Evolutionary conservation across 179 eudicot genomes (phyloP), one percentile per base, ranked within the genome.

Genomic region (Camellia oleifera): DNA sequence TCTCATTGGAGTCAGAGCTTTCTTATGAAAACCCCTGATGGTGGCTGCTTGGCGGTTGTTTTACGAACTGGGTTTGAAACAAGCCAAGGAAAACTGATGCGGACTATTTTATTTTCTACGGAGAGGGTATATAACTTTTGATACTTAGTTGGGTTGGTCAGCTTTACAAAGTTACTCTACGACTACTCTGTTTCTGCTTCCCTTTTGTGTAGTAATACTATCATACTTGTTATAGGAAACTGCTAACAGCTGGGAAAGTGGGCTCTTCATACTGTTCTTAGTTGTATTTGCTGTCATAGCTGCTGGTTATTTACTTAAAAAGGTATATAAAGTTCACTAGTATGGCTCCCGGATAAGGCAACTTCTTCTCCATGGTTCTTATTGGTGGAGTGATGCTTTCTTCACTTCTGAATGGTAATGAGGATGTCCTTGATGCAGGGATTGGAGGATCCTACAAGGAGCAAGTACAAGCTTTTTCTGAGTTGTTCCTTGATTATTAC

Each of bases 191-290:
- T 26, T 65, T 56, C 14, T 23, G 2, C 50, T 77, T 46, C 3
- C 72, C 53, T 70, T 52, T 14, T 45, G 45, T 42, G 50, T 75
- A 18, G 14, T 81, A 23, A 82, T 53, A 66, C 44, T 64, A 69
- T 61, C 68, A 57, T 74, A 32, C 40, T 42, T 75, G 64, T 80
- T 63, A 53, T 86, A 97, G 99, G 98, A 94, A 68, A 97, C 99
- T 80, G 99, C 99, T 40, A 97, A 97, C 85, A 97, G 99, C 87
- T 92, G 99, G 98, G 99, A 97, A 83, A 94, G 98, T 85, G 99
- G 99, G 56, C 78, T 97, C n/a, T 97, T 97, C 83, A 97, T 97
- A 74, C 77, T 94, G 83, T 97, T 97, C 91, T 86, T 97, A 83
- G 98, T 97, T 77, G 88, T 97, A 54, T 97, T 97, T 88, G 99